phyloP scores from a whole-genome alignment of 2,329 filamentous ascomycete genomes.

The Emergomyces pasteurianus region DNA sequence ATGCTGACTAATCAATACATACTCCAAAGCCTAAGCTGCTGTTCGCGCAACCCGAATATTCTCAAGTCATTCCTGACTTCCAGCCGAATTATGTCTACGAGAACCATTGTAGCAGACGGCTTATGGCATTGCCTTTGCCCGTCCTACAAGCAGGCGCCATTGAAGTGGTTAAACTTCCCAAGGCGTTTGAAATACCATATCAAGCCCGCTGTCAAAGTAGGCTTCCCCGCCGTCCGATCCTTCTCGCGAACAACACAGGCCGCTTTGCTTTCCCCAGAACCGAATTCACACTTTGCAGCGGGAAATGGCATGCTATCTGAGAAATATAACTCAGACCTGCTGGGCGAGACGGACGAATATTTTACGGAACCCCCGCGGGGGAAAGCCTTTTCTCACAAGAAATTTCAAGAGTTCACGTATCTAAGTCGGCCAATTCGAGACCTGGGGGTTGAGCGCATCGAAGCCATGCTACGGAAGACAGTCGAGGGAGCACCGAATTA shows the following conservation, averaged over 20 bases:
- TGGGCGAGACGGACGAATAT: neutral
- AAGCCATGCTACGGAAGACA: constrained; percentile 19
- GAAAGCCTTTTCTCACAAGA: neutral
- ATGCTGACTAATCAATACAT: constrained; percentile 1
- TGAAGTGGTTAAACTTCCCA: neutral
- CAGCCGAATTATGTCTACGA: constrained; percentile 21
- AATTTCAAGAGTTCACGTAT: constrained; percentile 10
- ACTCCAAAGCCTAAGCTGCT: neutral
- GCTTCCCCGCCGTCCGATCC: neutral
- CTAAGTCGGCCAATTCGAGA: constrained; percentile 6
- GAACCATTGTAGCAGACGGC: constrained; percentile 23
- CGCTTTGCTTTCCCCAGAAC: neutral
- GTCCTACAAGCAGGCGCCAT: constrained; percentile 16
- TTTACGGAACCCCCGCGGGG: neutral
- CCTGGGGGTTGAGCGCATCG: constrained; percentile 14
- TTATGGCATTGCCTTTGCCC: constrained; percentile 33
- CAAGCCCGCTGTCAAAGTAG: neutral
- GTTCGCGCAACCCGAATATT: neutral
- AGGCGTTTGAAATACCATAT: neutral
- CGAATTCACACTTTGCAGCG: neutral
- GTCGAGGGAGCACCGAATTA: constrained; percentile 17
- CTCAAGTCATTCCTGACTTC: neutral
- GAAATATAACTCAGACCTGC: neutral
- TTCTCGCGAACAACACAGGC: neutral
- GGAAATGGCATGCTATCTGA: neutral